These are phyloP conservation scores for Chaetomium globosum DNA, from an alignment of 2,329 filamentous ascomycete genomes.

Conservation along the genomic window DNA sequence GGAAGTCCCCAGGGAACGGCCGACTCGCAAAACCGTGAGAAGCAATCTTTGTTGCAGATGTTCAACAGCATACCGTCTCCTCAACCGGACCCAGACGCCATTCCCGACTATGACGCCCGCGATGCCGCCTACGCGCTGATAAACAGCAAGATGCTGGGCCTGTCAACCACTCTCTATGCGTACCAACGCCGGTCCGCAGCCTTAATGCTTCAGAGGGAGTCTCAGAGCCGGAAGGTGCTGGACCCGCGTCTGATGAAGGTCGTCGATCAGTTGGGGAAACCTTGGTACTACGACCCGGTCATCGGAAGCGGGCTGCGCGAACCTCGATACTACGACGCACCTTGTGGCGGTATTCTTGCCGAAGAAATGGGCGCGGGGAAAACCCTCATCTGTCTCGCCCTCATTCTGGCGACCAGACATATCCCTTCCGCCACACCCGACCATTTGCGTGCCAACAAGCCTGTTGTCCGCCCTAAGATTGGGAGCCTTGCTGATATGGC, in stretches of 20 bases:
- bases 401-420: conserved; percentile 74
- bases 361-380: conserved; percentile 86
- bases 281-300: conserved; percentile 72
- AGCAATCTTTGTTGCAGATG: conserved; percentile 64
- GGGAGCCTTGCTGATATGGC: conserved; percentile 75
- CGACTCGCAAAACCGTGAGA: conserved; percentile 40
- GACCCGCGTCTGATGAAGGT: conserved; percentile 72
- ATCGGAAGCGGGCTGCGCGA: conserved; percentile 63
- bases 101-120: conserved; percentile 55
- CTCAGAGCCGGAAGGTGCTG: conserved; percentile 62
- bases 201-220: conserved; percentile 81
- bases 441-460: conserved; percentile 52
- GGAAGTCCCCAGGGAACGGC: conserved; percentile 44
- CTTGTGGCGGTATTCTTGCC: conserved; percentile 74
- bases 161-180: conserved; percentile 68
- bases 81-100: conserved; percentile 53
- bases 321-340: conserved; percentile 72
- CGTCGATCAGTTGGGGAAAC: conserved; percentile 60
- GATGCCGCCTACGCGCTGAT: conserved; percentile 61
- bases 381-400: conserved; percentile 79
- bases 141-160: conserved; percentile 54
- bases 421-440: conserved; percentile 69
- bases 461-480: conserved; percentile 49
- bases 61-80: conserved; percentile 77
- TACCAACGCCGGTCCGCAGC: conserved; percentile 82